Evolutionary conservation across 495 filamentous ascomycete genomes (phyloP).

Genomic region (Xylaria venustula): DNA sequence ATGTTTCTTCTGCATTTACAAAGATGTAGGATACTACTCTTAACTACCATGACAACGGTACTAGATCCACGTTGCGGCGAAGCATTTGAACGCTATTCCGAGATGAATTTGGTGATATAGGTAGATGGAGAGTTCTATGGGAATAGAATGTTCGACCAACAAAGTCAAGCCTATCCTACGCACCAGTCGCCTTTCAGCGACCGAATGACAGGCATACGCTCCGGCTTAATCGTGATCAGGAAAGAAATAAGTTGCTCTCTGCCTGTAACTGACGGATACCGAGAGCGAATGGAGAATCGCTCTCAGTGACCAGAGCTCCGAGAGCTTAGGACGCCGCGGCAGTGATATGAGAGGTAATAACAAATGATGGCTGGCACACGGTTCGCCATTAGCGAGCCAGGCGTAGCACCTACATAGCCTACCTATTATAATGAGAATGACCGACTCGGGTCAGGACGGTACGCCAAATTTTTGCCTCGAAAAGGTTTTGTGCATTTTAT

Average conservation of each 20-base stretch:
- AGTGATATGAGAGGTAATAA: not conserved
- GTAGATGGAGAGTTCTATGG: not conserved
- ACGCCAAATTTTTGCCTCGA: too few relatives aligned
- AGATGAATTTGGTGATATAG: not conserved
- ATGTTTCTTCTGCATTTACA: not conserved
- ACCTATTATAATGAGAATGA: not conserved
- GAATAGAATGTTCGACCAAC: conserved; percentile 61
- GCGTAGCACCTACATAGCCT: not conserved
- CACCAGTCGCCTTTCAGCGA: conserved; percentile 75
- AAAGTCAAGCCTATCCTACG: conserved; percentile 91
- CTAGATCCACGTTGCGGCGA: not conserved
- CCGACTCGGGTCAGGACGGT: not conserved
- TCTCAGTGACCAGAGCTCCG: conserved; percentile 47
- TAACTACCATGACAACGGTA: not conserved
- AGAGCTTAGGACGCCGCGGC: conserved; percentile 34
- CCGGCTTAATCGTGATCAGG: conserved; percentile 92
- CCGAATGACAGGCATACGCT: conserved; percentile 63
- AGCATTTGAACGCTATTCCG: not conserved
- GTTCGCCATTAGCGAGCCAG: not conserved
- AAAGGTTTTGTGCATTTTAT: not conserved
- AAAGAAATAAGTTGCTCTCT: conserved; percentile 37
- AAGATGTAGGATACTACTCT: not conserved
- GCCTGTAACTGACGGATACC: conserved; percentile 44
- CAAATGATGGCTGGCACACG: not conserved
- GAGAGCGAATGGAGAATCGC: conserved; percentile 43